These are phyloP conservation scores for Lasiodiplodia hormozganensis DNA, from an alignment of 2,329 filamentous ascomycete genomes.

Conservation along the genomic window DNA sequence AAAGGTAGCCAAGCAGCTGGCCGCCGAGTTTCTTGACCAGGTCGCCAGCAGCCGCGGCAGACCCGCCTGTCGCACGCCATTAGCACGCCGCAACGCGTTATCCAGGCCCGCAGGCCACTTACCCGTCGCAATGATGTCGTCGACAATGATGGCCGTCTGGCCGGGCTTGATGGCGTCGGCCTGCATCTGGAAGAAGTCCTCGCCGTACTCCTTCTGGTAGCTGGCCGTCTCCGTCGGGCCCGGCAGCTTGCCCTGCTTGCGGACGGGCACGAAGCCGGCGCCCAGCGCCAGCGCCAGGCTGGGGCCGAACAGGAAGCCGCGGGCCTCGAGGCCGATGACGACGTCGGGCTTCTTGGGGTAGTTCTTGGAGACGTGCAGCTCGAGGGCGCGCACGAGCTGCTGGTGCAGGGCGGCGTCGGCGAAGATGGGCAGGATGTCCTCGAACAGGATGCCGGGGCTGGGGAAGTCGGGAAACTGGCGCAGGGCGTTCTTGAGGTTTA, in stretches of 20 bases:
- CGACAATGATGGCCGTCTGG: slow-evolving; percentile 90
- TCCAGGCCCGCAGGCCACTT: slow-evolving; percentile 47
- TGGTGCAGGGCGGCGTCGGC: slow-evolving; percentile 76
- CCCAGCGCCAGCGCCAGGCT: slow-evolving; percentile 82
- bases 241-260: slow-evolving; percentile 95
- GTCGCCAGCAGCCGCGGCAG: slow-evolving; percentile 83
- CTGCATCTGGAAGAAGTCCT: slow-evolving; percentile 97
- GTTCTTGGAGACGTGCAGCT: slow-evolving; percentile 76
- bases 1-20: slow-evolving; percentile 85
- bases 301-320: slow-evolving; percentile 95
- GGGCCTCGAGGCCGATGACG: slow-evolving; percentile 89
- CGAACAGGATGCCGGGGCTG: slow-evolving; percentile 89
- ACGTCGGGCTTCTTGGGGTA: slow-evolving; percentile 79
- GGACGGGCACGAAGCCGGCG: slow-evolving; percentile 87
- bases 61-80: slow-evolving; percentile 70
- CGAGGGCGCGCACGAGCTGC: slow-evolving; percentile 80
- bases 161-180: slow-evolving; percentile 81
- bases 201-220: slow-evolving; percentile 95
- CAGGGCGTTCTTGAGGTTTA: slow-evolving; percentile 73
- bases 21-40: slow-evolving; percentile 88
- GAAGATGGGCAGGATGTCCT: slow-evolving; percentile 98
- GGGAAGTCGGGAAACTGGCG: slow-evolving; percentile 93
- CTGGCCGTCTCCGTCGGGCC: slow-evolving; percentile 83
- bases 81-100: slow-evolving; percentile 12
- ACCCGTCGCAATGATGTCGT: slow-evolving; percentile 99